Conservation (phyloP, 257 asterid species). For the Parsonsia alboflavescens region DNA sequence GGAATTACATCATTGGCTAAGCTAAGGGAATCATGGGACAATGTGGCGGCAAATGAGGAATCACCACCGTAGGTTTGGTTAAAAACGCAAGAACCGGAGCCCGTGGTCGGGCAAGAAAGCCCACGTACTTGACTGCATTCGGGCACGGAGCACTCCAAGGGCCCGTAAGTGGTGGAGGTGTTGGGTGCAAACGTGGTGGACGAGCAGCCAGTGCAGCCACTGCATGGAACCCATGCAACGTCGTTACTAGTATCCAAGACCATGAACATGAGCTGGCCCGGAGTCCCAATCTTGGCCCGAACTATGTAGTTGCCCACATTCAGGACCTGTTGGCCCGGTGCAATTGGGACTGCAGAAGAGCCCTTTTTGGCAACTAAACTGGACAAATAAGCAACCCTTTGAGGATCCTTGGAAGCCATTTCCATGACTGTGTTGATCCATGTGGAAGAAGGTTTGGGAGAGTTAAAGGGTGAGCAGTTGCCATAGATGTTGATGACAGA, state of each 20-base stretch:
- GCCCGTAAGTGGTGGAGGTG: constrained; percentile 51
- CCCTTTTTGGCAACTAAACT: constrained; percentile 53
- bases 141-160: constrained; percentile 60
- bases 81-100: constrained; percentile 52
- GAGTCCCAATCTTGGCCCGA: constrained; percentile 76
- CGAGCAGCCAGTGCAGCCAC: constrained; percentile 66
- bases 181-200: constrained; percentile 51
- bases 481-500: constrained; percentile 68
- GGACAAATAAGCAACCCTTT: constrained; percentile 57
- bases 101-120: constrained; percentile 46
- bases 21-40: constrained; percentile 61
- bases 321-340: constrained; percentile 56
- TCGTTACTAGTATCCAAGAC: constrained; percentile 83
- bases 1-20: constrained; percentile 51
- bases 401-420: constrained; percentile 72
- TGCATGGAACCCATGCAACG: constrained; percentile 88
- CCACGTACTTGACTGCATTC: constrained; percentile 68
- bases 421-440: constrained; percentile 47
- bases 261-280: constrained; percentile 81
- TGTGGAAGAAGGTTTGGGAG: constrained; percentile 47
- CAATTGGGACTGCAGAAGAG: constrained; percentile 49
- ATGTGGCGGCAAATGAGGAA: constrained; percentile 56
- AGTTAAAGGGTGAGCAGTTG: constrained; percentile 73
- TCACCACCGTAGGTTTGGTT: constrained; percentile 75
- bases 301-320: constrained; percentile 63